Base-by-base conservation (phyloP, 257 asterid species). In the Nicotiana paniculata region DNA sequence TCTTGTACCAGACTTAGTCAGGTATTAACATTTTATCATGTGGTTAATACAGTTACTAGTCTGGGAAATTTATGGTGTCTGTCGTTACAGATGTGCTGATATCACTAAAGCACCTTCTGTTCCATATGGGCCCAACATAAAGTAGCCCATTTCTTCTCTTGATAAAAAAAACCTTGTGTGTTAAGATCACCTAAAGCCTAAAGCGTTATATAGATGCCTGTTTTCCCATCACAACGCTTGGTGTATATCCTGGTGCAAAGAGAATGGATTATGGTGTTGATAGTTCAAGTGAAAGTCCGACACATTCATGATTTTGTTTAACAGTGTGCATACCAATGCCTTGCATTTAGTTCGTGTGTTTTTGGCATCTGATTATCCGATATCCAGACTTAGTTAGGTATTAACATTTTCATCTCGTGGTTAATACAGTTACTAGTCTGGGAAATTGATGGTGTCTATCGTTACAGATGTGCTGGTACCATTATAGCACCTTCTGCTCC, bases 361-460 rank as follows among this genome's bases (percentile, higher is more conserved):
- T 72, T 51, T 48, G 17, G n/a, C 18, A 51, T 24, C 4, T 33
- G 70, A 18, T 15, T 51, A 43, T 51, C 63, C 16, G 15, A 0
- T 75, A 76, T 43, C 90, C 90, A 86, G 89, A 77, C 88, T 88
- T 81, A 87, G 92, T 89, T 85, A 80, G 82, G 86, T 86, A 63
- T 80, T 63, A 68, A 83, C 65, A 37, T 62, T 26, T 58, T 16
- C 33, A n/a, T 77, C 9, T 32, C 24, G 26, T 51, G 82, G 84
- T 77, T 80, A 77, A 72, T 76, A 55, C 84, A 86, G 86, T 86
- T 82, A 86, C 87, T 43, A 54, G 86, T 74, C 86, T 84, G 87
- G 86, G 55, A 86, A 2, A 86, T 30, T 63, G 69, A 37, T 46
- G 4, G 77, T 6, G 85, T 81, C 87, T 79, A 17, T 86, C 89